A percentile compares a stretch with the other conserved stretches of the same genome.
Conservation (phyloP, 2,329 filamentous ascomycete species). For the Colletotrichum sidae region DNA sequence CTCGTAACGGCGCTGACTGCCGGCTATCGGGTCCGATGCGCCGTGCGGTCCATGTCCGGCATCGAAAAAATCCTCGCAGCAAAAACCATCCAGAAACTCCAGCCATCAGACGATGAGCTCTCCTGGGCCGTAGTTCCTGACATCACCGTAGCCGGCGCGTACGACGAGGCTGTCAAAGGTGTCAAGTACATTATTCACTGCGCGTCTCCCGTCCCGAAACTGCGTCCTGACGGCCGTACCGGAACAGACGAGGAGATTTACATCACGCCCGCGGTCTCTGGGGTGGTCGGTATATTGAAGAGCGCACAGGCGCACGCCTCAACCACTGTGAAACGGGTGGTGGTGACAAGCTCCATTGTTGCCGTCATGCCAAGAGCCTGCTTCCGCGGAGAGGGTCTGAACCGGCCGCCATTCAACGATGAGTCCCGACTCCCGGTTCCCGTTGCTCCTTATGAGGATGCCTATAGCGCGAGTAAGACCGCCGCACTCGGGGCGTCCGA, state of each 20-base stretch:
- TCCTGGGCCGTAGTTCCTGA: constrained; percentile 50
- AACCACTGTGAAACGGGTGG: constrained; percentile 49
- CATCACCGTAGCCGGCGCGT: constrained; percentile 49
- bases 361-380: constrained; percentile 33
- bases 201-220: constrained; percentile 41
- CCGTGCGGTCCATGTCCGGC: constrained; percentile 42
- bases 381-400: constrained; percentile 10
- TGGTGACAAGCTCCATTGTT: constrained; percentile 54
- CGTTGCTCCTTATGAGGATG: constrained; percentile 45
- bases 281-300: constrained; percentile 12
- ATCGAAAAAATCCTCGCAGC: constrained; percentile 19
- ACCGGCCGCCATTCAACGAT: constrained; percentile 9
- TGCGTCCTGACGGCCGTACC: neutral
- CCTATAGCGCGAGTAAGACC: constrained; percentile 50
- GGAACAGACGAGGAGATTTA: constrained; percentile 11
- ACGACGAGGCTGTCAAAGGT: constrained; percentile 52
- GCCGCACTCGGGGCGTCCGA: constrained; percentile 47
- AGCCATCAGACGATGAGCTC: constrained; percentile 35
- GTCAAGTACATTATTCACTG: constrained; percentile 51
- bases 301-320: neutral
- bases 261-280: constrained; percentile 1
- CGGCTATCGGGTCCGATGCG: constrained; percentile 45
- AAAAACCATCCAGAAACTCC: constrained; percentile 34
- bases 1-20: constrained; percentile 41
- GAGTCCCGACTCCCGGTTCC: constrained; percentile 17